Percentiles rank a stretch among this genome's conserved stretches.
phyloP scores from a whole-genome alignment of 1,139 yeast species.

The Saccharomyces hybrid region DNA sequence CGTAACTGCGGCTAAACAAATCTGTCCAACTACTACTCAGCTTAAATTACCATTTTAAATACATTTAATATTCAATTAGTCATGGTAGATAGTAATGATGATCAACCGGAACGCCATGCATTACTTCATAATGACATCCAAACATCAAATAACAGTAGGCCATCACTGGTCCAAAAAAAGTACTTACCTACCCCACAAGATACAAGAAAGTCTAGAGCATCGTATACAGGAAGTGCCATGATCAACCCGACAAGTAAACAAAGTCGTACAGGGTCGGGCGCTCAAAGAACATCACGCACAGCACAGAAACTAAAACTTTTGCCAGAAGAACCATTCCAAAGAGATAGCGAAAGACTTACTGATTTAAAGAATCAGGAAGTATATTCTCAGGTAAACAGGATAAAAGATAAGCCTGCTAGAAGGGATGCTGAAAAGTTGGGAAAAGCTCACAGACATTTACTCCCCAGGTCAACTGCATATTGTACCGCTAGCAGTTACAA shows the following conservation, averaged over 20 bases:
- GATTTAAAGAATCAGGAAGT: conserved; percentile 47
- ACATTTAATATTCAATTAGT: background rate
- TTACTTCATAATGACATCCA: background rate
- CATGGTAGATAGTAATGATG: background rate
- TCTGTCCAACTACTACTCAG: background rate
- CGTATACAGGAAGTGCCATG: background rate
- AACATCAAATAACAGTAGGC: background rate
- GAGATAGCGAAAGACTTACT: conserved; percentile 31
- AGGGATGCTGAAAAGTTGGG: conserved; percentile 92
- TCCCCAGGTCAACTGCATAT: conserved; percentile 90
- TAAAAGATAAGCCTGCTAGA: conserved; percentile 86
- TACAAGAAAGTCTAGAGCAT: background rate
- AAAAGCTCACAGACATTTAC: conserved; percentile 72
- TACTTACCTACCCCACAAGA: background rate
- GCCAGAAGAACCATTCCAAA: conserved; percentile 62
- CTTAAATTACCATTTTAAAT: background rate
- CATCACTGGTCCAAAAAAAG: background rate
- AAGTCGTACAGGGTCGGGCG: conserved; percentile 44
- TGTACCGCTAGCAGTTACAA: conserved; percentile 91
- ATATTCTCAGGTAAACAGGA: conserved; percentile 74
- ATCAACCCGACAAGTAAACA: background rate
- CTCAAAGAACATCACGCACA: conserved; percentile 83
- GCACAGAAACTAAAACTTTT: conserved; percentile 78
- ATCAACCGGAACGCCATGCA: background rate
- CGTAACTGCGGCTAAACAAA: background rate